phyloP scores from a whole-genome alignment of 2,329 filamentous ascomycete species.

The Penicillium sp. region DNA sequence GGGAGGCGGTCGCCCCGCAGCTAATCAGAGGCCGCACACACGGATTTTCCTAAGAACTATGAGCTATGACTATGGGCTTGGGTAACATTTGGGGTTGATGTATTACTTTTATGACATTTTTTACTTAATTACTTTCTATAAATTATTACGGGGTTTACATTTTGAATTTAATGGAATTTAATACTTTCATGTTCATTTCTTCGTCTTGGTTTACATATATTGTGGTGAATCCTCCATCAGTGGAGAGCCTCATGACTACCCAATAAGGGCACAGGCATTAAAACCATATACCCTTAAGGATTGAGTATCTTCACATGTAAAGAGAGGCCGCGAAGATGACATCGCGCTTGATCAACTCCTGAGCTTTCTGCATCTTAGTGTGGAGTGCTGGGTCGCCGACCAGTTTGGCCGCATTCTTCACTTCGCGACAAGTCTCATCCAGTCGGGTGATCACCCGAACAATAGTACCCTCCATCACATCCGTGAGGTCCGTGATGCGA shows the following conservation, averaged over 20 bases:
- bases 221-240: not conserved
- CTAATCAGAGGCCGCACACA: constrained; percentile 32
- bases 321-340: constrained; percentile 86
- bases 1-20: constrained; percentile 29
- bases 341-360: constrained; percentile 96
- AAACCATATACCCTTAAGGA: not conserved
- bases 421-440: constrained; percentile 94
- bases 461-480: constrained; percentile 96
- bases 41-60: constrained; percentile 15
- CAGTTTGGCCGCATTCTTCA: constrained; percentile 93
- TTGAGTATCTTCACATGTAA: constrained; percentile 65
- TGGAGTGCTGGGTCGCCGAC: constrained; percentile 93
- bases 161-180: too few species aligned
- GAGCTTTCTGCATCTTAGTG: constrained; percentile 93
- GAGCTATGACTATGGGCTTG: not conserved
- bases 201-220: constrained; percentile 1
- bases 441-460: constrained; percentile 90
- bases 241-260: not conserved
- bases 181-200: constrained; percentile 2
- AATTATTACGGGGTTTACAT: not conserved
- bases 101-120: not conserved
- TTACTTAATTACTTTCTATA: not conserved
- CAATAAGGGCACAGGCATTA: not conserved
- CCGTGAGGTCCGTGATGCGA: constrained; percentile 92
- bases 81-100: not conserved